Percentiles rank a stretch among this genome's conserved stretches.
Conservation (phyloP, 371 early-diverging fungal genomes). For the Mucor saturninus region DNA sequence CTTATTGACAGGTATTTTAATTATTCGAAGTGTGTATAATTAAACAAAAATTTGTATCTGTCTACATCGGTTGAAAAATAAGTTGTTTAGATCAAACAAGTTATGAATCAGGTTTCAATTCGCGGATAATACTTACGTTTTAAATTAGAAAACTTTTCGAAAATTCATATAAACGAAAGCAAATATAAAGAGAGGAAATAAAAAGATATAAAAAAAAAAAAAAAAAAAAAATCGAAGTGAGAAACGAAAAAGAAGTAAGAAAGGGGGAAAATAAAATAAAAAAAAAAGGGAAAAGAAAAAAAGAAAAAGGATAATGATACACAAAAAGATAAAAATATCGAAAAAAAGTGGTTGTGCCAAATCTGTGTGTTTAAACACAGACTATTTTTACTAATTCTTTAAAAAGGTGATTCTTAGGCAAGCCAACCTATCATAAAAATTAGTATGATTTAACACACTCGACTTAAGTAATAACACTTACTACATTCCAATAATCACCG, state of each 20-base stretch:
- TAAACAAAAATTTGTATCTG: background rate
- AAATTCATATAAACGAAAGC: background rate
- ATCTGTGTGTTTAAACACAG: slow-evolving; percentile 15
- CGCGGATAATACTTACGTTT: background rate
- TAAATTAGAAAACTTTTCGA: background rate
- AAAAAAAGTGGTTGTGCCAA: slow-evolving; percentile 3
- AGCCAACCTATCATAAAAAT: slow-evolving; percentile 39
- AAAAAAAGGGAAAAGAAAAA: slow-evolving; percentile 8
- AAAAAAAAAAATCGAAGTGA: background rate
- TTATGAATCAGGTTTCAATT: background rate
- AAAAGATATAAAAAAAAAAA: background rate
- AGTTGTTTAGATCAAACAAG: slow-evolving; percentile 1
- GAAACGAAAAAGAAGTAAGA: slow-evolving; percentile 13
- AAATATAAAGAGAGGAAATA: background rate
- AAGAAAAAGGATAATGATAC: slow-evolving; percentile 7
- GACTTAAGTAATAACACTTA: slow-evolving; percentile 31
- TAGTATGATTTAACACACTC: background rate
- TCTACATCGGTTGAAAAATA: background rate
- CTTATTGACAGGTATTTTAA: background rate
- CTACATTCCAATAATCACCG: slow-evolving; percentile 79
- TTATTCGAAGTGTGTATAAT: background rate
- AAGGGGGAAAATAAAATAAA: slow-evolving; percentile 2
- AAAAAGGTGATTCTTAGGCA: slow-evolving; percentile 46
- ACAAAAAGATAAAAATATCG: slow-evolving; percentile 15
- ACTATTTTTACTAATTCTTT: slow-evolving; percentile 27